Evolutionary conservation across 2,329 filamentous ascomycete species (phyloP).

Genomic region (Alternaria novae-zelandiae): DNA sequence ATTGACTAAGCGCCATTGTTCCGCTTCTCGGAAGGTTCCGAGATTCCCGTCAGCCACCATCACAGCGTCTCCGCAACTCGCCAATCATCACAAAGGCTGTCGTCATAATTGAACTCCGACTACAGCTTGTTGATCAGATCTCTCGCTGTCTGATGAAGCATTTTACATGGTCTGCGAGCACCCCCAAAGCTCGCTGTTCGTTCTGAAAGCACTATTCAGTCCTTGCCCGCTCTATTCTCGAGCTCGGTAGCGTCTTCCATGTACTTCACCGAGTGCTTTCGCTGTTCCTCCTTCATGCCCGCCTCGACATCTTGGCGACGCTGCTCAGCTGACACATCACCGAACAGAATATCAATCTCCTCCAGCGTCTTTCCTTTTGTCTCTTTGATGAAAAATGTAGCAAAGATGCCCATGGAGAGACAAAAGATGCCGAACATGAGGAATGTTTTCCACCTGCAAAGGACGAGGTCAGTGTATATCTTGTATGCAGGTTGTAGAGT

Average conservation of each 20-base stretch:
- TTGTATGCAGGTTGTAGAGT: conserved; percentile 46
- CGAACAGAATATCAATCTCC: conserved; percentile 55
- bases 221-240: background rate
- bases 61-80: too few species aligned
- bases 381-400: conserved; percentile 54
- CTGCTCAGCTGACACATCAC: conserved; percentile 21
- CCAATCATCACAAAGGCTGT: too few species aligned
- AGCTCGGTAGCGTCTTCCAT: conserved; percentile 5
- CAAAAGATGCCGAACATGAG: conserved; percentile 59
- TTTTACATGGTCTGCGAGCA: too few species aligned
- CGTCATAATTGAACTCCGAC: too few species aligned
- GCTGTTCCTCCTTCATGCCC: conserved; percentile 5
- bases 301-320: conserved; percentile 6
- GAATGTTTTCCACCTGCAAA: conserved; percentile 53
- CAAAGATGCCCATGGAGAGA: conserved; percentile 51
- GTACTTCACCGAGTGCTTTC: conserved; percentile 4
- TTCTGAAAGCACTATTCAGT: background rate
- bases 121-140: background rate
- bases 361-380: conserved; percentile 56
- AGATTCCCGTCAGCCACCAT: too few species aligned
- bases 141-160: background rate
- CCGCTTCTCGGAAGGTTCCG: too few species aligned
- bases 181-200: too few species aligned
- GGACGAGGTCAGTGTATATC: conserved; percentile 21
- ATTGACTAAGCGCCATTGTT: too few species aligned